Conservation (phyloP, 257 asterid genomes). For the Henckelia pumila region DNA sequence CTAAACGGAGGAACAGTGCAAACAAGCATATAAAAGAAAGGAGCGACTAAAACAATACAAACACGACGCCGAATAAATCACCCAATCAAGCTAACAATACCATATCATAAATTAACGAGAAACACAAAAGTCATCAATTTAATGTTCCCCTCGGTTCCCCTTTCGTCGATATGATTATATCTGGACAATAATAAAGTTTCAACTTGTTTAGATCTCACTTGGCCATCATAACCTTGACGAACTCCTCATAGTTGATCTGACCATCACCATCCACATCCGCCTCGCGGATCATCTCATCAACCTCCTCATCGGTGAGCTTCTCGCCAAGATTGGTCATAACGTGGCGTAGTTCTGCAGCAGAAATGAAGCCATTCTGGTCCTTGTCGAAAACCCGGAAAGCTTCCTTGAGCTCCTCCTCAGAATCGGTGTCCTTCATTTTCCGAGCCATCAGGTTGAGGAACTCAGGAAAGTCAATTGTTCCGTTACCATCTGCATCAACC, state of each 20-base stretch:
- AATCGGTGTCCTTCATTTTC: constrained; percentile 86
- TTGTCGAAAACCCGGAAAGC: constrained; percentile 86
- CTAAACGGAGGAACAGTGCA: constrained; percentile 24
- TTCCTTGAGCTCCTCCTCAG: constrained; percentile 89
- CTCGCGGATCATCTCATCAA: constrained; percentile 88
- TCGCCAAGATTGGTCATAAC: constrained; percentile 88
- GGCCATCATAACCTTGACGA: constrained; percentile 94
- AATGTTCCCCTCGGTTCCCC: constrained; percentile 24
- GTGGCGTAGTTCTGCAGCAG: constrained; percentile 86
- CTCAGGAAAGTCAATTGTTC: constrained; percentile 85
- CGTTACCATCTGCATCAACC: constrained; percentile 86
- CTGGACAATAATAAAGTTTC: constrained; percentile 23
- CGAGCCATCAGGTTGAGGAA: constrained; percentile 88
- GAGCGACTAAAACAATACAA: constrained; percentile 37
- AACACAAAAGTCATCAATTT: constrained; percentile 26
- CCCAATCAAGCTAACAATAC: constrained; percentile 27
- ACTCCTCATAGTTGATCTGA: constrained; percentile 87
- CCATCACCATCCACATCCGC: constrained; percentile 94
- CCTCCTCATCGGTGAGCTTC: constrained; percentile 88
- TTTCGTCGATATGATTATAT: constrained; percentile 19
- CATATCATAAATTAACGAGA: constrained; percentile 24
- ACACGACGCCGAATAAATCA: constrained; percentile 25
- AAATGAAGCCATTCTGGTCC: constrained; percentile 82
- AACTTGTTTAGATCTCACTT: constrained; percentile 40
- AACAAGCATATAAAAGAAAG: constrained; percentile 33